Conservation (phyloP, 1,284 basidiomycete genomes). For the Cryptococcus sp. region DNA sequence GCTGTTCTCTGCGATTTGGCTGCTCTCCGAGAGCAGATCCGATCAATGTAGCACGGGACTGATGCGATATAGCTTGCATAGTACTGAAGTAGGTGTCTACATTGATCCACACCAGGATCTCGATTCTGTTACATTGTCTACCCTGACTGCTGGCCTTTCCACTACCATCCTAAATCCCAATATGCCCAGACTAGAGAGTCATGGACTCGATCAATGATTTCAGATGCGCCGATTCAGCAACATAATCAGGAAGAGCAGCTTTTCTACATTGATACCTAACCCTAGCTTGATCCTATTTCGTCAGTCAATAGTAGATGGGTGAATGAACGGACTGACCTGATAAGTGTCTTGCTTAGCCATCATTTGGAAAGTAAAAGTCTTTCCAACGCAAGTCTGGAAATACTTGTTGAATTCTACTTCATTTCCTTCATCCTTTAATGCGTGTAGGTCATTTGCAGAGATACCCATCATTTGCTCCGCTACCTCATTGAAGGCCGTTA, state of each 20-base stretch:
- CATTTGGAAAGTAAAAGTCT: conserved; percentile 77
- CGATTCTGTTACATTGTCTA: no score
- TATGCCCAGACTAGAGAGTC: conserved; percentile 15
- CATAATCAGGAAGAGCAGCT: conserved; percentile 65
- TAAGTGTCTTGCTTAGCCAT: conserved; percentile 83
- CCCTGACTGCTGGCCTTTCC: no score
- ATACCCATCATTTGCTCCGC: conserved; percentile 73
- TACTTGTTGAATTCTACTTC: conserved; percentile 61
- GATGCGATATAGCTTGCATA: no score
- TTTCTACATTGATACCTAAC: conserved; percentile 76
- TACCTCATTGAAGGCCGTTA: conserved; percentile 93
- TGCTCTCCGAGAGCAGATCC: no score
- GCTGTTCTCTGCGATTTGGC: no score
- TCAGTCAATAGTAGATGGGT: conserved; percentile 2
- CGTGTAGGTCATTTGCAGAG: conserved; percentile 73
- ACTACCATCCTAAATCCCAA: no score
- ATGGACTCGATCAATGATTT: conserved; percentile 52
- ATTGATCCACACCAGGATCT: no score
- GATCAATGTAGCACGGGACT: no score
- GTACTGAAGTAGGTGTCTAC: no score
- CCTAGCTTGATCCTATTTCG: conserved; percentile 63
- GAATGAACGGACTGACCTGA: conserved; percentile 58
- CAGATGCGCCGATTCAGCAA: conserved; percentile 62
- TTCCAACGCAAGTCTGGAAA: conserved; percentile 64
- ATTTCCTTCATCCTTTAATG: conserved; percentile 66